Percentiles rank a stretch among this genome's conserved stretches.
Evolutionary conservation across 2,329 filamentous ascomycete species (phyloP).

Genomic region (Scedosporium boydii): DNA sequence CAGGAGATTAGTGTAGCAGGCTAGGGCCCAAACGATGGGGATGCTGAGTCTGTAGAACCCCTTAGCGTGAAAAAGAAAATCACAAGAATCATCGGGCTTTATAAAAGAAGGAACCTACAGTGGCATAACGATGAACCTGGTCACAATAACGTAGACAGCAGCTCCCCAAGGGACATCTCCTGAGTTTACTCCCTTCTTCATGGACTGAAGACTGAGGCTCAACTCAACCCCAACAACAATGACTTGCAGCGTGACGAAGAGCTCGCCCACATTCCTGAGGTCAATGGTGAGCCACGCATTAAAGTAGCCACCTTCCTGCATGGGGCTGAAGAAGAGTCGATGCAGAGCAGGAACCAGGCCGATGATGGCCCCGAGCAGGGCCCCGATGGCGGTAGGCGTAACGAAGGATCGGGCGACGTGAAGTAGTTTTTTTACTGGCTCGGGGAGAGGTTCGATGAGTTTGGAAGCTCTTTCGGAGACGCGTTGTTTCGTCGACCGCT

Average conservation of each 20-base stretch:
- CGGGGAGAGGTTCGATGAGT: background rate
- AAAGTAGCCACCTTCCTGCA: conserved; percentile 51
- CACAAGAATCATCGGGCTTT: background rate
- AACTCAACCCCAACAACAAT: conserved; percentile 60
- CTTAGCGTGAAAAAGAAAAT: too few relatives aligned
- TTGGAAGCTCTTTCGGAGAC: background rate
- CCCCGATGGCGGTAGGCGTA: conserved; percentile 54
- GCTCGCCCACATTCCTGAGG: conserved; percentile 49
- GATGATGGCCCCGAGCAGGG: conserved; percentile 46
- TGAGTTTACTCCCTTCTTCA: conserved; percentile 24
- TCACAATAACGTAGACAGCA: conserved; percentile 38
- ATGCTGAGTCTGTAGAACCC: too few relatives aligned
- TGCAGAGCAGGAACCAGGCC: conserved; percentile 52
- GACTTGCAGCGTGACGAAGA: conserved; percentile 57
- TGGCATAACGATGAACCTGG: conserved; percentile 55
- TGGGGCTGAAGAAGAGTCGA: conserved; percentile 48
- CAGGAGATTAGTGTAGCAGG: conserved; percentile 39
- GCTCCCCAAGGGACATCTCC: conserved; percentile 36
- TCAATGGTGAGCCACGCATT: conserved; percentile 57
- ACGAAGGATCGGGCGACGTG: conserved; percentile 37
- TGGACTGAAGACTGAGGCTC: conserved; percentile 34
- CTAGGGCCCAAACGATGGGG: conserved; percentile 42
- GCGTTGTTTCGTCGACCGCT: background rate
- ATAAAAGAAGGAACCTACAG: background rate
- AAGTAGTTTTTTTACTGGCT: conserved; percentile 18